A percentile compares a stretch with the other conserved stretches of the same genome.
Conservation (phyloP, 1,284 basidiomycete species). For the Coriolopsis trogii region DNA sequence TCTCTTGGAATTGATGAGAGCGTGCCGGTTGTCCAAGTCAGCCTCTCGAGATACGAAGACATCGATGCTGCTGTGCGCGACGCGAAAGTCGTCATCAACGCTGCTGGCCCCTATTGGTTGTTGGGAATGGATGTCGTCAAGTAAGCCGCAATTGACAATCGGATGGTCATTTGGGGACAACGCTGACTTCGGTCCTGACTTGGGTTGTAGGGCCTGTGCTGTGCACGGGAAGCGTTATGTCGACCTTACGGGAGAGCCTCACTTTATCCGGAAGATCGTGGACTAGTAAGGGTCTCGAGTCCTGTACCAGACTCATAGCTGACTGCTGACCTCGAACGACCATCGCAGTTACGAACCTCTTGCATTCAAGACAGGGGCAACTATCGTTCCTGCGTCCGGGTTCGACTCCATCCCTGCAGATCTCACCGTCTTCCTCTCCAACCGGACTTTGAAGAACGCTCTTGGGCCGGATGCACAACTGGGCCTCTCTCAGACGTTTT, state of each 20-base stretch:
- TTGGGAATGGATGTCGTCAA: conserved; percentile 67
- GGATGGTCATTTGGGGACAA: conserved; percentile 13
- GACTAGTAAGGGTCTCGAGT: conserved; percentile 34
- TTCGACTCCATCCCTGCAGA: conserved; percentile 79
- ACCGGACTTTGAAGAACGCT: conserved; percentile 45
- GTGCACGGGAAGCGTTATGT: conserved; percentile 62
- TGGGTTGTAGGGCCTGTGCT: conserved; percentile 48
- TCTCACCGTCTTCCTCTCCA: conserved; percentile 58
- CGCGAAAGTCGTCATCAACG: conserved; percentile 66
- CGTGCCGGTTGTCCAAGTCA: conserved; percentile 50
- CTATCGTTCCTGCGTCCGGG: conserved; percentile 73
- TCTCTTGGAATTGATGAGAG: conserved; percentile 44
- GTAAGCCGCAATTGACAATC: conserved; percentile 31
- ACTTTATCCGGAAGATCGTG: conserved; percentile 57
- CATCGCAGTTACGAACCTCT: conserved; percentile 58
- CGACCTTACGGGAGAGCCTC: conserved; percentile 62
- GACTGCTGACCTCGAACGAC: not conserved
- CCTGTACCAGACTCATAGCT: not conserved
- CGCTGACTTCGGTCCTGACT: not conserved
- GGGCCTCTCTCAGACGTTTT: conserved; percentile 46
- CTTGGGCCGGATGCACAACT: conserved; percentile 37
- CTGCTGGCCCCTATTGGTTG: conserved; percentile 66
- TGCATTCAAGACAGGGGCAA: conserved; percentile 65
- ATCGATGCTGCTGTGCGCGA: conserved; percentile 56
- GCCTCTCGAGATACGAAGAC: conserved; percentile 49